Evolutionary conservation across 139 green algal species (phyloP).

Genomic region (Picochlorum sp.): DNA sequence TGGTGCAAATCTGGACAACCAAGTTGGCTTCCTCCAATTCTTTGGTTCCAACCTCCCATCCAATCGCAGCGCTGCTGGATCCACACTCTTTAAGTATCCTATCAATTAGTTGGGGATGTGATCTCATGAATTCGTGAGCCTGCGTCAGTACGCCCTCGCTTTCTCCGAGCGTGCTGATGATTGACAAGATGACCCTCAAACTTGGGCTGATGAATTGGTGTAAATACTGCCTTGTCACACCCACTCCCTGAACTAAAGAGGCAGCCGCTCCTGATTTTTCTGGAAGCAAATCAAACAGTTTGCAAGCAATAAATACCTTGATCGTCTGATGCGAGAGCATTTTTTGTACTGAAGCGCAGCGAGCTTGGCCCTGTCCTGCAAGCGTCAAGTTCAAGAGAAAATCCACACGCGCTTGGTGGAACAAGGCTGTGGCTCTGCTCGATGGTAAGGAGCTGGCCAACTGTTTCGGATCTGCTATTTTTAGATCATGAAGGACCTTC

Average conservation of each 20-base stretch:
- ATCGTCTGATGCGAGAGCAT: slow-evolving; percentile 43
- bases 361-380: slow-evolving; percentile 13
- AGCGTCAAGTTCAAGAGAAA: slow-evolving; percentile 51
- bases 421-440: slow-evolving; percentile 21
- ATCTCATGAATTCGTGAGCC: slow-evolving; percentile 37
- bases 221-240: slow-evolving; percentile 9
- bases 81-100: slow-evolving; percentile 48
- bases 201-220: slow-evolving; percentile 27
- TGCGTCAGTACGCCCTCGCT: slow-evolving; percentile 32
- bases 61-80: background rate
- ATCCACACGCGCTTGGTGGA: slow-evolving; percentile 50
- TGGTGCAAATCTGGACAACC: slow-evolving; percentile 35
- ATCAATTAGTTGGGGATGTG: slow-evolving; percentile 35
- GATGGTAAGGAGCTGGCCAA: slow-evolving; percentile 18
- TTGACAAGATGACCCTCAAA: slow-evolving; percentile 43
- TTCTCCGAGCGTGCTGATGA: slow-evolving; percentile 30
- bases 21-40: slow-evolving; percentile 58
- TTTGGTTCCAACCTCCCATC: slow-evolving; percentile 32
- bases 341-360: slow-evolving; percentile 37
- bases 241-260: background rate
- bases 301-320: slow-evolving; percentile 30
- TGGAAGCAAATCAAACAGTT: slow-evolving; percentile 38
- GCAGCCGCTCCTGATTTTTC: slow-evolving; percentile 35
- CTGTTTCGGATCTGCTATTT: slow-evolving; percentile 7
- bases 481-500: slow-evolving; percentile 39